Evolutionary conservation across 371 early-diverging fungal genomes (phyloP).

Genomic region (Fennellomyces sp.): DNA sequence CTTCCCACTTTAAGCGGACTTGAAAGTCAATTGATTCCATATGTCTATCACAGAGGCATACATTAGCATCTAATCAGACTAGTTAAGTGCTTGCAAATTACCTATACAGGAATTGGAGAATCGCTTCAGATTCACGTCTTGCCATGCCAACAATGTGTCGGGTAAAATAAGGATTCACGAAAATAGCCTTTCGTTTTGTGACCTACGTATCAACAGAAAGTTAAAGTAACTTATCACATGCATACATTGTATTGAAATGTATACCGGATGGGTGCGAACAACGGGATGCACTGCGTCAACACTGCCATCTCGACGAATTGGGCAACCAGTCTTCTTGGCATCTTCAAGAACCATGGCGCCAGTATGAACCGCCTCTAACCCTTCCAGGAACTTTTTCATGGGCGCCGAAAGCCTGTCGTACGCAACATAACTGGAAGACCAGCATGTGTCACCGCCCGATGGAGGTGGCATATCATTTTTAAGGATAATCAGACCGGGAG

Average conservation of each 20-base stretch:
- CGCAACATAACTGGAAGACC: constrained; percentile 61
- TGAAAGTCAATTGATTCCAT: too few relatives aligned
- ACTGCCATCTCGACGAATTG: constrained; percentile 45
- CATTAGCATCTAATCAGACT: too few relatives aligned
- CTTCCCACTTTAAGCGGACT: constrained; percentile 65
- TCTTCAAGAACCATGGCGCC: constrained; percentile 45
- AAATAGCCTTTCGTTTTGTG: constrained; percentile 68
- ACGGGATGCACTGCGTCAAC: constrained; percentile 59
- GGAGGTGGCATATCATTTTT: constrained; percentile 53
- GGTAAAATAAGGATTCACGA: constrained; percentile 63
- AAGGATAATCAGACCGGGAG: constrained; percentile 60
- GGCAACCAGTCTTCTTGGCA: constrained; percentile 40
- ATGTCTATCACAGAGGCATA: too few relatives aligned
- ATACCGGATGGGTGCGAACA: constrained; percentile 66
- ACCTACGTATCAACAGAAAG: too few relatives aligned
- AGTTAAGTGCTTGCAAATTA: too few relatives aligned
- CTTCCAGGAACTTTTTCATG: constrained; percentile 57
- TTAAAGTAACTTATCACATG: too few relatives aligned
- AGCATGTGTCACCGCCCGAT: constrained; percentile 65
- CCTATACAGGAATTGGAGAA: constrained; percentile 58
- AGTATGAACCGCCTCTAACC: constrained; percentile 62
- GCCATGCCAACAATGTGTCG: constrained; percentile 57
- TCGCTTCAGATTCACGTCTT: constrained; percentile 59
- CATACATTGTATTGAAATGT: too few relatives aligned
- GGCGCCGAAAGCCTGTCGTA: constrained; percentile 65